Evolutionary conservation across 208 protist genomes (phyloP).

Genomic region (Tritrichomonas musculus): DNA sequence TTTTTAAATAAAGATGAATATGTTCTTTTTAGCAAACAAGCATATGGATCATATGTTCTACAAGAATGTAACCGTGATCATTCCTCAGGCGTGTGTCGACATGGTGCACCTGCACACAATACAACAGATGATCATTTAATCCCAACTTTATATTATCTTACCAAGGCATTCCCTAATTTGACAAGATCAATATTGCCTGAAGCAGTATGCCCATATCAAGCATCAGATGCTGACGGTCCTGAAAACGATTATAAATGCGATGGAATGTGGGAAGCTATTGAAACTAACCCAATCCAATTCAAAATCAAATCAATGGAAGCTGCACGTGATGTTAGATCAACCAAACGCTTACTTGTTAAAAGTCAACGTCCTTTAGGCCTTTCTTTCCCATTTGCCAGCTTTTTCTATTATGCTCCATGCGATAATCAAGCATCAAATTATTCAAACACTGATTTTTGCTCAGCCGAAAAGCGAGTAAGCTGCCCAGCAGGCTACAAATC

Average conservation of each 20-base stretch:
- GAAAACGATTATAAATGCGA: not conserved
- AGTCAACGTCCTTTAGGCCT: not conserved
- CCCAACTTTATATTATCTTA: not conserved
- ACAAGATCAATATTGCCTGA: not conserved
- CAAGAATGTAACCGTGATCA: not conserved
- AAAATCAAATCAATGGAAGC: not conserved
- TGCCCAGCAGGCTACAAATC: not conserved
- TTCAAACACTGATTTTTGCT: not conserved
- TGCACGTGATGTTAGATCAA: not conserved
- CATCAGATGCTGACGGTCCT: not conserved
- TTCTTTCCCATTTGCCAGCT: not conserved
- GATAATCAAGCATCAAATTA: not conserved
- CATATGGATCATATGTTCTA: not conserved
- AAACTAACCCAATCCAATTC: not conserved
- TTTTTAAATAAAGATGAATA: not conserved
- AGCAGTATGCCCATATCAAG: not conserved
- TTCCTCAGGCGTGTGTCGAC: not conserved
- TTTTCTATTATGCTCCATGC: conserved; percentile 5
- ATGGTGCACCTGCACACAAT: not conserved
- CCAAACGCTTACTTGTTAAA: not conserved
- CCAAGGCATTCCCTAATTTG: not conserved
- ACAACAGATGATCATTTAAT: not conserved
- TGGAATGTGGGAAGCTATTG: not conserved
- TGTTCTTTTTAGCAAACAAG: not conserved
- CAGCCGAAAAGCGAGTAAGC: not conserved